Percentiles rank a stretch among this genome's conserved stretches.
Conservation (phyloP, 495 filamentous ascomycete species). For the Penicillium maclennaniae region DNA sequence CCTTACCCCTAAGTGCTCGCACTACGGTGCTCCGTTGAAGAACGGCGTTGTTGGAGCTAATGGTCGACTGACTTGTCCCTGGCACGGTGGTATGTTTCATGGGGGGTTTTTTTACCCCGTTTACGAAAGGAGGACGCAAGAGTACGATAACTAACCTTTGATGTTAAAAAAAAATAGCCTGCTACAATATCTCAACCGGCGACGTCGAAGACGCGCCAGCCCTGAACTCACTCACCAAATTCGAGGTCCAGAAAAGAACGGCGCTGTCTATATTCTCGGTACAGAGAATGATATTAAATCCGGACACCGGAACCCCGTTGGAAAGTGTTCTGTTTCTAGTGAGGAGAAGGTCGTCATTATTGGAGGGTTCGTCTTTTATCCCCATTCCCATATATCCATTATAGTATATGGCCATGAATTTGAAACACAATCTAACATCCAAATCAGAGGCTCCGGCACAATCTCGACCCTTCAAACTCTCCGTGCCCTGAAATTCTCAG, state of each 20-base stretch:
- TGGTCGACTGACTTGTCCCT: conserved; percentile 85
- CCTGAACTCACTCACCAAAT: conserved; percentile 74
- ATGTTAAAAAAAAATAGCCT: conserved; percentile 67
- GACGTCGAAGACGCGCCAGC: conserved; percentile 95
- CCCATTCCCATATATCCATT: not conserved
- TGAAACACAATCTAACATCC: conserved; percentile 4
- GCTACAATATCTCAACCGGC: conserved; percentile 84
- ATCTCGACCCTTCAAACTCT: conserved; percentile 77
- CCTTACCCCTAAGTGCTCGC: conserved; percentile 82
- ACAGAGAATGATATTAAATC: conserved; percentile 77
- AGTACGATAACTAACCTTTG: too few species aligned
- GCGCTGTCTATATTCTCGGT: conserved; percentile 77
- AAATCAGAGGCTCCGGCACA: conserved; percentile 64
- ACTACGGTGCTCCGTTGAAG: conserved; percentile 87
- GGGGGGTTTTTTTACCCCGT: too few species aligned
- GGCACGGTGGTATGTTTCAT: conserved; percentile 82
- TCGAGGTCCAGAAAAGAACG: conserved; percentile 74
- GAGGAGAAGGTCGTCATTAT: conserved; percentile 76
- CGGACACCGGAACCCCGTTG: conserved; percentile 64
- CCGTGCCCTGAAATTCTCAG: conserved; percentile 75
- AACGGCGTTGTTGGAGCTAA: conserved; percentile 77
- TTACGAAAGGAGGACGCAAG: too few species aligned
- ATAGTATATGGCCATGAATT: too few species aligned
- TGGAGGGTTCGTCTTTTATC: conserved; percentile 55
- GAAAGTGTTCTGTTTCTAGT: conserved; percentile 63